Conservation (phyloP, 768 basidiomycete genomes). For the Chalciporus sphaerocephalus region DNA sequence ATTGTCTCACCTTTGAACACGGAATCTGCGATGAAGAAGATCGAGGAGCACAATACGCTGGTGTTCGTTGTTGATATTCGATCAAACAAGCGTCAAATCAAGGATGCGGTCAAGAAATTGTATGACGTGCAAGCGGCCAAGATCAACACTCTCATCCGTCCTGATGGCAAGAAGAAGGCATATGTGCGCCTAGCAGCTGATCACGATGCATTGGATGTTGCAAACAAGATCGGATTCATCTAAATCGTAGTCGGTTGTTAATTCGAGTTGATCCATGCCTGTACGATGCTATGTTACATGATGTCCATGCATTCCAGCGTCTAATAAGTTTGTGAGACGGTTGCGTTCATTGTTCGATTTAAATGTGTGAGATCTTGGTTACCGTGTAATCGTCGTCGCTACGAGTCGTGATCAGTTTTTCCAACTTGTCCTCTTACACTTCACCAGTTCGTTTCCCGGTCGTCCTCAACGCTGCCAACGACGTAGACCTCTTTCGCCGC, state of each 20-base stretch:
- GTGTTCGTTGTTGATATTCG: constrained; percentile 96
- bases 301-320: constrained; percentile 8
- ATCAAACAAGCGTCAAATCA: constrained; percentile 98
- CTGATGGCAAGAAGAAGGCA: constrained; percentile 99
- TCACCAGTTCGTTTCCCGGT: constrained; percentile 6
- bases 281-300: constrained; percentile 5
- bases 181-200: constrained; percentile 95
- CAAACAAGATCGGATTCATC: constrained; percentile 99
- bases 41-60: constrained; percentile 98
- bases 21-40: constrained; percentile 99
- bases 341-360: too few relatives aligned
- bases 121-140: constrained; percentile 96
- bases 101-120: constrained; percentile 98
- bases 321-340: too few relatives aligned
- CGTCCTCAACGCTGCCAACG: constrained; percentile 17
- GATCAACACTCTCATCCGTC: constrained; percentile 97
- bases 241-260: constrained; percentile 35
- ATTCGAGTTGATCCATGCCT: constrained; percentile 2
- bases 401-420: constrained; percentile 1
- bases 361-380: not conserved
- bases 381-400: constrained; percentile 19
- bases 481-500: constrained; percentile 5
- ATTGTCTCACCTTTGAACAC: constrained; percentile 91
- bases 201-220: constrained; percentile 94
- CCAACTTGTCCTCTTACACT: constrained; percentile 10